Evolutionary conservation across 805 yeast species (phyloP).

Genomic region (Wickerhamomyces xylosicus): DNA sequence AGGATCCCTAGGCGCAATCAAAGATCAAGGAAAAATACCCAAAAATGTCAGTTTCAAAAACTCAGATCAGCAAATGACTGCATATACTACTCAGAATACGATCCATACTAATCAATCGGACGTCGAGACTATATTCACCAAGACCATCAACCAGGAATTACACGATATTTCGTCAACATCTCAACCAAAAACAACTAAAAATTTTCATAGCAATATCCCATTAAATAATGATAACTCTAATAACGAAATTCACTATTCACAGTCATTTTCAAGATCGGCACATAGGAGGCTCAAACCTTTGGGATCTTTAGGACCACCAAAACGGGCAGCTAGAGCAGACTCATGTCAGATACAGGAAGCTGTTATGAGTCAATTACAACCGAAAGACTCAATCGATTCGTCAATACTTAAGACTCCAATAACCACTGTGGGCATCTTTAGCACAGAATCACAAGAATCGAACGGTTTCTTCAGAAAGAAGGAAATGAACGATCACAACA

Average conservation of each 20-base stretch:
- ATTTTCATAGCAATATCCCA: not conserved
- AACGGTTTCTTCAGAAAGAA: slow-evolving; percentile 12
- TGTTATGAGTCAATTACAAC: slow-evolving; percentile 1
- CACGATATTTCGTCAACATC: slow-evolving; percentile 11
- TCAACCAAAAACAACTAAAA: slow-evolving; percentile 1
- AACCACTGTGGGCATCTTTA: not conserved
- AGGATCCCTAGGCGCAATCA: not conserved
- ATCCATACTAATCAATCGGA: slow-evolving; percentile 15
- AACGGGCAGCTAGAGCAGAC: slow-evolving; percentile 16
- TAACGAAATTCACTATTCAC: not conserved
- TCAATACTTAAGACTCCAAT: not conserved
- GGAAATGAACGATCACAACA: slow-evolving; percentile 13
- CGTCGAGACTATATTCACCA: slow-evolving; percentile 16
- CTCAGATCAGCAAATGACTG: slow-evolving; percentile 6
- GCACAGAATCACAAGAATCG: not conserved
- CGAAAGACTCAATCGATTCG: not conserved
- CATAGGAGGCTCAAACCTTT: slow-evolving; percentile 18
- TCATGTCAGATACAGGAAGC: slow-evolving; percentile 1
- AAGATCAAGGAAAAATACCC: too few species aligned
- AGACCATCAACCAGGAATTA: slow-evolving; percentile 5
- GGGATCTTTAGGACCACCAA: slow-evolving; percentile 25
- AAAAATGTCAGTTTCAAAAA: slow-evolving; percentile 17
- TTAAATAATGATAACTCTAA: slow-evolving; percentile 1
- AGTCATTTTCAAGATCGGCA: not conserved
- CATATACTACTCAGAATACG: slow-evolving; percentile 2